A percentile compares a stretch with the other conserved stretches of the same genome.
These are phyloP conservation scores for Euphorbia lathyris DNA, from an alignment of 345 rosid genomes.

Conservation along the genomic window DNA sequence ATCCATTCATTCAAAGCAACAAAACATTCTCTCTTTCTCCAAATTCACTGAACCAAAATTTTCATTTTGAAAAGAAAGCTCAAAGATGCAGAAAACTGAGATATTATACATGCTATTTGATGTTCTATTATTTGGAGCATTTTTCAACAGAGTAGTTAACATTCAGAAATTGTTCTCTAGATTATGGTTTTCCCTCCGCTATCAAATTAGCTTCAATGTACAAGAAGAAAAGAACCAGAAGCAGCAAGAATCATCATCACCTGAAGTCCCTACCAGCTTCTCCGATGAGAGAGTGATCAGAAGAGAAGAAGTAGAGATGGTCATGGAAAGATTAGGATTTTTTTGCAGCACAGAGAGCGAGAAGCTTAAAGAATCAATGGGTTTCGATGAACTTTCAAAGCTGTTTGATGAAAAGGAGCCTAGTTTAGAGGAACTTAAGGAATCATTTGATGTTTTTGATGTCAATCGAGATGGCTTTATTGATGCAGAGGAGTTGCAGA, in stretches of 20 bases:
- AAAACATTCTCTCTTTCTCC: background rate
- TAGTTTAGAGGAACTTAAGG: constrained; percentile 69
- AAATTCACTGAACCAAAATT: too few relatives aligned
- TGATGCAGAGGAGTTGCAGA: constrained; percentile 67
- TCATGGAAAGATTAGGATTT: constrained; percentile 62
- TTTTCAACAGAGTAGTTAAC: constrained; percentile 20
- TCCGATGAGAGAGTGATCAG: constrained; percentile 15
- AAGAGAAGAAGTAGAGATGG: constrained; percentile 57
- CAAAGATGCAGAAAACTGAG: constrained; percentile 30
- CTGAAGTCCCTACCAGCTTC: too few relatives aligned
- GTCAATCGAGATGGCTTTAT: constrained; percentile 72
- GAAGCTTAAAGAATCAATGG: constrained; percentile 34
- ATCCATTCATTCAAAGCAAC: background rate
- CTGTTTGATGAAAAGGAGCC: constrained; percentile 79
- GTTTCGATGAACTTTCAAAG: constrained; percentile 40
- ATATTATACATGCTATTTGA: constrained; percentile 27
- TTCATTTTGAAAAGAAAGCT: too few relatives aligned
- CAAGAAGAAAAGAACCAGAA: constrained; percentile 9
- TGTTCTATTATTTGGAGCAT: constrained; percentile 24
- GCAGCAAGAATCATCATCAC: background rate
- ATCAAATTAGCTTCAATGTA: constrained; percentile 22
- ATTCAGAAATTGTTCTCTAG: constrained; percentile 34
- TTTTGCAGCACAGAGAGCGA: constrained; percentile 32
- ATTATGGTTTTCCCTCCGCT: constrained; percentile 32
- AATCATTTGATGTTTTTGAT: constrained; percentile 80